Conservation (phyloP, 805 yeast species). For the Kluyveromyces siamensis region DNA sequence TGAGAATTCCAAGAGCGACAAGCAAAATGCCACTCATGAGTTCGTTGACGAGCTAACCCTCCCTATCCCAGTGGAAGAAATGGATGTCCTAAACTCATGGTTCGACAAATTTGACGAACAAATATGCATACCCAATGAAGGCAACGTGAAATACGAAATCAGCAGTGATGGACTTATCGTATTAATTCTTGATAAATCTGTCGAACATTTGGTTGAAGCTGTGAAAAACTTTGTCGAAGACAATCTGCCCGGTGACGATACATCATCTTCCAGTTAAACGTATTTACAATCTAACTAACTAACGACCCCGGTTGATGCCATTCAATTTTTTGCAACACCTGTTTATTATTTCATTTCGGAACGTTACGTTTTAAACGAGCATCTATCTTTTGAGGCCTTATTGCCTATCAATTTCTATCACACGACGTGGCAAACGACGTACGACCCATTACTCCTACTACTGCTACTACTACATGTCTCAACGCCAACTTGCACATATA, state of each 20-base stretch:
- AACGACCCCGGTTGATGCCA: too few relatives aligned
- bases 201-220: slow-evolving; percentile 18
- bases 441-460: too few relatives aligned
- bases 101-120: slow-evolving; percentile 30
- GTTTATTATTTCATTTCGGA: too few relatives aligned
- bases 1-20: slow-evolving; percentile 4
- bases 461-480: too few relatives aligned
- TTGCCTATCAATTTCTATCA: too few relatives aligned
- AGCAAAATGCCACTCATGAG: slow-evolving; percentile 22
- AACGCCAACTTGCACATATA: too few relatives aligned
- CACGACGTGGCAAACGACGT: too few relatives aligned
- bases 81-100: slow-evolving; percentile 26
- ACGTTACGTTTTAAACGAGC: too few relatives aligned
- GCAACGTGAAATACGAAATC: slow-evolving; percentile 30
- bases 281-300: not conserved
- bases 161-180: slow-evolving; percentile 31
- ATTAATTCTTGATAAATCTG: slow-evolving; percentile 22
- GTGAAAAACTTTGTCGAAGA: slow-evolving; percentile 22
- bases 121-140: slow-evolving; percentile 31
- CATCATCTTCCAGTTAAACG: not conserved
- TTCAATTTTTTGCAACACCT: too few relatives aligned
- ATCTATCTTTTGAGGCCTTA: too few relatives aligned
- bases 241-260: slow-evolving; percentile 3
- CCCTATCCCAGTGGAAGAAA: slow-evolving; percentile 25
- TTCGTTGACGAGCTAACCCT: slow-evolving; percentile 25